Evolutionary conservation across 1,139 yeast genomes (phyloP).

Genomic region (Pichia sp.): DNA sequence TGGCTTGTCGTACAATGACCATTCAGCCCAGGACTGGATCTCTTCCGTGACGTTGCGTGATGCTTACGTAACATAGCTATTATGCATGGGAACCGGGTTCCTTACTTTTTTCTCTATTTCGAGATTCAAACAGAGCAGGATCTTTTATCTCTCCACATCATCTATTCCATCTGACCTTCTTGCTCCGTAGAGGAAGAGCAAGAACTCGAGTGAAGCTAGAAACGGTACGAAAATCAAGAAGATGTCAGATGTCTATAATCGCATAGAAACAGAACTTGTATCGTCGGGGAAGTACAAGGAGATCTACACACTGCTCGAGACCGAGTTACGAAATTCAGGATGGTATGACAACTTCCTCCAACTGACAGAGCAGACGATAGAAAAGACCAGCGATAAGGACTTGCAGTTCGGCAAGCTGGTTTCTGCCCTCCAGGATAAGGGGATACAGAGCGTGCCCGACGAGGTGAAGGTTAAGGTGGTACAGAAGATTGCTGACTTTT

Average conservation of each 20-base stretch:
- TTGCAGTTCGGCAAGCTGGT: constrained; percentile 51
- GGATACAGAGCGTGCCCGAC: constrained; percentile 53
- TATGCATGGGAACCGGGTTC: too few species aligned
- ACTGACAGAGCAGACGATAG: constrained; percentile 44
- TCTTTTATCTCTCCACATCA: neutral
- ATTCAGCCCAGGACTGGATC: too few species aligned
- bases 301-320: constrained; percentile 56
- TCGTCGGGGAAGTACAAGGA: constrained; percentile 76
- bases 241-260: constrained; percentile 49
- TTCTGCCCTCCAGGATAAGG: constrained; percentile 45
- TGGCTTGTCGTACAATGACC: too few species aligned
- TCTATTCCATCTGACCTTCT: neutral
- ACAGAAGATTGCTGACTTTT: constrained; percentile 53
- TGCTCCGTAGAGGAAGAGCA: too few species aligned
- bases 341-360: constrained; percentile 78
- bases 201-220: neutral
- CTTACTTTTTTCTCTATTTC: too few species aligned
- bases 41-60: too few species aligned
- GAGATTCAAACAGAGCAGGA: too few species aligned
- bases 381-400: constrained; percentile 25
- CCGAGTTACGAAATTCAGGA: constrained; percentile 69
- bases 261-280: constrained; percentile 66
- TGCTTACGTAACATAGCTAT: too few species aligned
- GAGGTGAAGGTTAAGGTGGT: constrained; percentile 57
- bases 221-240: neutral